These are phyloP conservation scores for Fusarium acutatum DNA, from an alignment of 2,329 filamentous ascomycete species.

Conservation along the genomic window DNA sequence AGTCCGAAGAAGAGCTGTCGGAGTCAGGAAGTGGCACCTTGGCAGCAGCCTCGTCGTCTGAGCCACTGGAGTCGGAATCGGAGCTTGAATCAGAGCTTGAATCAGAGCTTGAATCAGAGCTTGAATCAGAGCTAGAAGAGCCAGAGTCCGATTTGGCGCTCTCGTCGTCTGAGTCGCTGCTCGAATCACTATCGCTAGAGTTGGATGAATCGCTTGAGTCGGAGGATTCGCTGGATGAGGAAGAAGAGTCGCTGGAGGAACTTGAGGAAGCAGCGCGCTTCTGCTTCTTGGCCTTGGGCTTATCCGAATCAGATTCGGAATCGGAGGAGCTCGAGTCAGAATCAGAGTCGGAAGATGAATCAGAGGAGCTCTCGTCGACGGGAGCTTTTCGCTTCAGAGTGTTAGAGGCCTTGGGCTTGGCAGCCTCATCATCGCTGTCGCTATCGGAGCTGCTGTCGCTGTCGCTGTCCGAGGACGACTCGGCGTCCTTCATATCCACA, in stretches of 20 bases:
- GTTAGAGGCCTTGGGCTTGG: conserved; percentile 38
- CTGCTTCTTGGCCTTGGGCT: conserved; percentile 63
- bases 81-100: conserved; percentile 45
- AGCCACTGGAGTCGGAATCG: conserved; percentile 48
- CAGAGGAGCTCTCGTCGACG: conserved; percentile 44
- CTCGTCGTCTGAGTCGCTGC: conserved; percentile 46
- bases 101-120: conserved; percentile 34
- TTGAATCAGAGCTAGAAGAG: conserved; percentile 45
- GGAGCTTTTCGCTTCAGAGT: conserved; percentile 54
- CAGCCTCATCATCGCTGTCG: conserved; percentile 36
- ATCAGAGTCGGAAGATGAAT: conserved; percentile 50
- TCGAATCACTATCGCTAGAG: conserved; percentile 41
- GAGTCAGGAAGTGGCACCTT: conserved; percentile 56
- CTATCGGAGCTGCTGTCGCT: conserved; percentile 41
- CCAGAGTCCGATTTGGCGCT: conserved; percentile 48
- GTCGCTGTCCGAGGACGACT: conserved; percentile 47
- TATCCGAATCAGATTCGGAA: conserved; percentile 47
- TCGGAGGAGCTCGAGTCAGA: conserved; percentile 32
- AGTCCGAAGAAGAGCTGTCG: conserved; percentile 45
- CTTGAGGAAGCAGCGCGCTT: conserved; percentile 45
- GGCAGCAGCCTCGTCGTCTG: conserved; percentile 49
- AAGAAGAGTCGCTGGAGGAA: conserved; percentile 12
- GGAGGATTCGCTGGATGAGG: conserved; percentile 29
- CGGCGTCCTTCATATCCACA: conserved; percentile 59
- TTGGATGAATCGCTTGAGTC: conserved; percentile 42